A percentile compares a stretch with the other conserved stretches of the same genome.
Evolutionary conservation across 1,284 basidiomycete species (phyloP).

Genomic region (Tetrapyrgos nigripes): DNA sequence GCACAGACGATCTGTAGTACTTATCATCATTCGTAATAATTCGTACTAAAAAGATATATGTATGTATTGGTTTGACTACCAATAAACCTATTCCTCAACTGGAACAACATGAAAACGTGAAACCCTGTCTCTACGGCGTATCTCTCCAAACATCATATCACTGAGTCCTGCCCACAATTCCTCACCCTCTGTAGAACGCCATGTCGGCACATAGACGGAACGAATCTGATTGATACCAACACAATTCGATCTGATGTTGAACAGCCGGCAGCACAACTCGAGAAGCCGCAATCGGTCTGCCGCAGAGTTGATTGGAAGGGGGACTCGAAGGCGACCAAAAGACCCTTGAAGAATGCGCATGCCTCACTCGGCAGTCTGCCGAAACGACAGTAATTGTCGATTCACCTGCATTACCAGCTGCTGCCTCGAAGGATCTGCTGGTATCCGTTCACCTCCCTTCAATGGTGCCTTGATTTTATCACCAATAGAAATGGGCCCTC

Average conservation of each 20-base stretch:
- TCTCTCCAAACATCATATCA: no score
- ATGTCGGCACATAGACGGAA: conserved; percentile 38
- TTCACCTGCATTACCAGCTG: conserved; percentile 26
- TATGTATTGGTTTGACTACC: background rate
- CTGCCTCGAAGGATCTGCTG: conserved; percentile 22
- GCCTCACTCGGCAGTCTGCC: conserved; percentile 50
- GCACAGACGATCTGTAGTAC: no score
- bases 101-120: conserved; percentile 31
- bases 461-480: conserved; percentile 40
- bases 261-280: conserved; percentile 32
- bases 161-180: conserved; percentile 34
- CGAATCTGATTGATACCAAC: no score
- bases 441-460: conserved; percentile 34
- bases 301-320: conserved; percentile 27
- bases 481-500: conserved; percentile 22
- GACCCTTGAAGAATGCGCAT: conserved; percentile 46
- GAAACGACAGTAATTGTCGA: conserved; percentile 35
- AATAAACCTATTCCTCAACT: background rate
- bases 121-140: conserved; percentile 34
- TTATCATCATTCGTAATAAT: no score
- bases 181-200: conserved; percentile 30
- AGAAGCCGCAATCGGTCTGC: conserved; percentile 27
- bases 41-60: no score
- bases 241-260: conserved; percentile 34
- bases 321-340: conserved; percentile 43